phyloP scores from a whole-genome alignment of 2,329 filamentous ascomycete genomes.

The Talaromyces verruculosus region DNA sequence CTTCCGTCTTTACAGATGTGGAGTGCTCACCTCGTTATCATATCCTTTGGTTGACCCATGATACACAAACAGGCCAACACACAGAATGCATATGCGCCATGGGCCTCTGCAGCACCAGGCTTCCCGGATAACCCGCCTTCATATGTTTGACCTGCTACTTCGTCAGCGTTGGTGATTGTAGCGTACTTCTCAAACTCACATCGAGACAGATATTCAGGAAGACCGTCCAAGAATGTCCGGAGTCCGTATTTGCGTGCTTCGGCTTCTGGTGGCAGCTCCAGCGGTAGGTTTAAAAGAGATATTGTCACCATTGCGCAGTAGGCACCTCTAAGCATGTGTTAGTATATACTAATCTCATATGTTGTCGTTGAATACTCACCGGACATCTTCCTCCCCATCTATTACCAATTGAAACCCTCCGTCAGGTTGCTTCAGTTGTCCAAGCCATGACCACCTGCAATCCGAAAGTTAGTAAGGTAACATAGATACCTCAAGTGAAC shows the following conservation, averaged over 20 bases:
- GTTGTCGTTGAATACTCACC: conserved; percentile 52
- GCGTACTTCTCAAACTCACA: conserved; percentile 54
- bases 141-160: conserved; percentile 73
- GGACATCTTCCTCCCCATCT: conserved; percentile 88
- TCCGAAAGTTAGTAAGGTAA: conserved; percentile 23
- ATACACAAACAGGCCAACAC: conserved; percentile 86
- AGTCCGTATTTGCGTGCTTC: conserved; percentile 64
- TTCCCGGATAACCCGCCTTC: conserved; percentile 89
- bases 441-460: conserved; percentile 77
- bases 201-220: conserved; percentile 75
- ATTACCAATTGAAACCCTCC: conserved; percentile 87
- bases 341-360: background rate
- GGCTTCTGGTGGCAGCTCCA: conserved; percentile 72
- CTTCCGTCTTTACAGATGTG: background rate
- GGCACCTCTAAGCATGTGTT: conserved; percentile 62
- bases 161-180: conserved; percentile 18
- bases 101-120: conserved; percentile 78
- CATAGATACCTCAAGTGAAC: conserved; percentile 17
- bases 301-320: conserved; percentile 88
- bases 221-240: conserved; percentile 66
- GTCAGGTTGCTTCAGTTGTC: conserved; percentile 76
- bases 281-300: conserved; percentile 77
- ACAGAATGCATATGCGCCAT: conserved; percentile 96
- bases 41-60: conserved; percentile 72
- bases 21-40: conserved; percentile 63